phyloP scores from a whole-genome alignment of 169 alveolate genomes.

The Cryptosporidium ryanae region DNA sequence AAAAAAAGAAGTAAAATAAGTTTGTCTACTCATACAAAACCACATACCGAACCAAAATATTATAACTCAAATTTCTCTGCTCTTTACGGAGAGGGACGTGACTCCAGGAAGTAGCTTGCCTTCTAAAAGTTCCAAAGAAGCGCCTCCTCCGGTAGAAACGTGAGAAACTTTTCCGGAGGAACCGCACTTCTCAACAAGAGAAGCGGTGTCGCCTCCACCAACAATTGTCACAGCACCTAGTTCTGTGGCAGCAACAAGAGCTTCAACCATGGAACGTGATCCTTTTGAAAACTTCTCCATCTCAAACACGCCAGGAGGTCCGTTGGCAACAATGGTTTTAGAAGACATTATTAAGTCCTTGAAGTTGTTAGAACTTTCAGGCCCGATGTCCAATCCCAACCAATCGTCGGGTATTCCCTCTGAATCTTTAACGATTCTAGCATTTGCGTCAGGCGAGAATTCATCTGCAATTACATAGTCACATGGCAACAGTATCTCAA shows the following conservation, averaged over 20 bases:
- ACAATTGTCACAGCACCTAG: conserved; percentile 93
- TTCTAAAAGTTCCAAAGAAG: conserved; percentile 96
- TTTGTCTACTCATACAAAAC: neutral
- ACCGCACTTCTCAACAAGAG: conserved; percentile 89
- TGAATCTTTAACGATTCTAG: conserved; percentile 83
- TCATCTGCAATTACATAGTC: conserved; percentile 94
- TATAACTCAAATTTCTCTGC: neutral
- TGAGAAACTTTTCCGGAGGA: conserved; percentile 90
- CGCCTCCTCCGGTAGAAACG: conserved; percentile 99
- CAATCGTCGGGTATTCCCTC: conserved; percentile 95
- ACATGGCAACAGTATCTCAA: conserved; percentile 92
- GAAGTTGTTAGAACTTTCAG: conserved; percentile 87
- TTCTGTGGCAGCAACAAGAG: conserved; percentile 91
- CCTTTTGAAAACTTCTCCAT: conserved; percentile 92
- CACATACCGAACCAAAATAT: neutral
- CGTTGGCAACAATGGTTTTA: conserved; percentile 95
- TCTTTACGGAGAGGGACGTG: conserved; percentile 85
- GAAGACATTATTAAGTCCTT: conserved; percentile 86
- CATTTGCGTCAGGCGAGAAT: conserved; percentile 90
- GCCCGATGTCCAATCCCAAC: conserved; percentile 98
- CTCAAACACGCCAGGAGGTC: conserved; percentile 97
- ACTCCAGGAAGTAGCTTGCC: conserved; percentile 98
- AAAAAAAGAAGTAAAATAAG: neutral
- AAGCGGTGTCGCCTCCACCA: conserved; percentile 97
- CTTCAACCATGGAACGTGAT: conserved; percentile 86